Conservation (phyloP, 225 moss, liverwort and hornwort genomes). For the Polytrichum formosum region DNA sequence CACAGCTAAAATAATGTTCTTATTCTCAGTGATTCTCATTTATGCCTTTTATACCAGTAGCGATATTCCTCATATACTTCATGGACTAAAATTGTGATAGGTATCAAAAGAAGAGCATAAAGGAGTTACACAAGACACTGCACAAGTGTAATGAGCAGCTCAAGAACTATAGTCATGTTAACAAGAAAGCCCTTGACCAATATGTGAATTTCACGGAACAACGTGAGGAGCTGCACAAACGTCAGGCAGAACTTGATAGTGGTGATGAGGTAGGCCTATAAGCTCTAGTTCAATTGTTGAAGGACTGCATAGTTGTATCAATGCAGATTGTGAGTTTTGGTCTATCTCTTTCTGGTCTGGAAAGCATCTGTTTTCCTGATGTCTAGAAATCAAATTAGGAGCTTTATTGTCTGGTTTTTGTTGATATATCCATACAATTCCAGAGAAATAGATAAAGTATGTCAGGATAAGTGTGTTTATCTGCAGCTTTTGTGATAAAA, state of each 20-base stretch:
- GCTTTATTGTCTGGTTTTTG: no score
- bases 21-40: neutral
- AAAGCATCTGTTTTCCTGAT: neutral
- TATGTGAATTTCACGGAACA: constrained; percentile 94
- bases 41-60: neutral
- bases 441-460: no score
- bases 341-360: no score
- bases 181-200: constrained; percentile 92
- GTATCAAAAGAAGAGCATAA: constrained; percentile 82
- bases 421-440: no score
- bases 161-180: constrained; percentile 93
- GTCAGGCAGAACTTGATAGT: constrained; percentile 84
- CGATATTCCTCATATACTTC: neutral
- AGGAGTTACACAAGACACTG: constrained; percentile 90
- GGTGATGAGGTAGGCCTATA: constrained; percentile 68
- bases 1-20: neutral
- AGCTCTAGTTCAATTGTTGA: no score
- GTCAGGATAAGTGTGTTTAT: no score
- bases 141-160: constrained; percentile 93
- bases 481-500: no score
- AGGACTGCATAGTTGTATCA: no score
- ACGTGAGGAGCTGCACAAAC: constrained; percentile 84
- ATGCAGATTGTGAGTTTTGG: no score
- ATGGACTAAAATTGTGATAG: constrained; percentile 25
- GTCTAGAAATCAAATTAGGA: no score